phyloP scores from a whole-genome alignment of 371 early-diverging fungal species.

The Synchytrium microbalum region DNA sequence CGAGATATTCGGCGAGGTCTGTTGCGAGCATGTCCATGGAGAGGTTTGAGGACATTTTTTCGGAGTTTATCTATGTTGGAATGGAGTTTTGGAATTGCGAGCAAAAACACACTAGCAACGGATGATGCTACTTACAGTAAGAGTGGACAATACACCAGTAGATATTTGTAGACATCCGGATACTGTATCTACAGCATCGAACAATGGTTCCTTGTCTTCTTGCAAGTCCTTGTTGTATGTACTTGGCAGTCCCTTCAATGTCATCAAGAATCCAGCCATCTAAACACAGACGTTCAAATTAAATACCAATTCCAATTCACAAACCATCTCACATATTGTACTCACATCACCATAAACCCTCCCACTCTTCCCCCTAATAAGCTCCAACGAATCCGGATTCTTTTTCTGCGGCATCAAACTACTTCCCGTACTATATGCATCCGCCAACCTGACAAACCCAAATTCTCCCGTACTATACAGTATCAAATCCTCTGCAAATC shows the following conservation, averaged over 20 bases:
- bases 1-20: slow-evolving; percentile 94
- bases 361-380: slow-evolving; percentile 92
- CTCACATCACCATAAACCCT: slow-evolving; percentile 85
- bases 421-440: slow-evolving; percentile 95
- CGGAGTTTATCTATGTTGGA: slow-evolving; percentile 51
- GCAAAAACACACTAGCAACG: slow-evolving; percentile 8
- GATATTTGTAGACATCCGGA: slow-evolving; percentile 83
- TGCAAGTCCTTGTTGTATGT: slow-evolving; percentile 98
- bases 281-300: slow-evolving; percentile 16
- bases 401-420: slow-evolving; percentile 98
- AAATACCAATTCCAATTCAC: slow-evolving; percentile 1
- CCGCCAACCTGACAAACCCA: slow-evolving; percentile 85
- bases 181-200: slow-evolving; percentile 86
- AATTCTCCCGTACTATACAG: slow-evolving; percentile 87
- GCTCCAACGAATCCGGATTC: slow-evolving; percentile 93
- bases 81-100: neutral
- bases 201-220: slow-evolving; percentile 97
- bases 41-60: slow-evolving; percentile 64
- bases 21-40: slow-evolving; percentile 94
- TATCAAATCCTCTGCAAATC: slow-evolving; percentile 92
- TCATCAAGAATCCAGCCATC: slow-evolving; percentile 94
- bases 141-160: slow-evolving; percentile 79
- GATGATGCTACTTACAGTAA: slow-evolving; percentile 44
- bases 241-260: slow-evolving; percentile 90
- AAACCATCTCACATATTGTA: slow-evolving; percentile 1